These are phyloP conservation scores for Obelidium mucronatum DNA, from an alignment of 192 early-diverging fungal species.

Conservation along the genomic window DNA sequence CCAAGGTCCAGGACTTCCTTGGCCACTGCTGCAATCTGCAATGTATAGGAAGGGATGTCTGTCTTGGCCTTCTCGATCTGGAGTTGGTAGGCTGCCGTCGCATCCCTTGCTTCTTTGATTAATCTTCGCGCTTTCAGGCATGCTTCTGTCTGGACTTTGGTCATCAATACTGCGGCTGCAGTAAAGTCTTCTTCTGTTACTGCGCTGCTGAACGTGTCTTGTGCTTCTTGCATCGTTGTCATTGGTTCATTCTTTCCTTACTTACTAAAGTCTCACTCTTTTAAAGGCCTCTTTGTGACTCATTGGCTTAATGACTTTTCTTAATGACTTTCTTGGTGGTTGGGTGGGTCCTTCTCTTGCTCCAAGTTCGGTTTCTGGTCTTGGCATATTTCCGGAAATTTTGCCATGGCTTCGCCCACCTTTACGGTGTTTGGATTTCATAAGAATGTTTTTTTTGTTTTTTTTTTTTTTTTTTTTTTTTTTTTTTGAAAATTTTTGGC, in stretches of 20 bases:
- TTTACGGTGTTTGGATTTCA: no score
- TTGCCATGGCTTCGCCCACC: no score
- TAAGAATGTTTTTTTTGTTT: no score
- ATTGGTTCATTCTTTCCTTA: background rate
- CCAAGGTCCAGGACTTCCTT: background rate
- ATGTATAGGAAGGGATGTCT: background rate
- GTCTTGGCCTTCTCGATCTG: background rate
- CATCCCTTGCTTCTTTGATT: background rate
- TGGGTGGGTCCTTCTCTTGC: no score
- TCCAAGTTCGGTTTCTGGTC: no score
- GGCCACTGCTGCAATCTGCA: background rate
- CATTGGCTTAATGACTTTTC: no score
- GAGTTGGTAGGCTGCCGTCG: background rate
- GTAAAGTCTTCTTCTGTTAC: background rate
- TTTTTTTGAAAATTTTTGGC: no score
- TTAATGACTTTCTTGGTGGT: no score
- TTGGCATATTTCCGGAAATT: no score
- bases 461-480: no score
- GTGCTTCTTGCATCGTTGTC: background rate
- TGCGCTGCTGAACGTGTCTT: background rate
- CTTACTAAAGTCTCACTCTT: background rate
- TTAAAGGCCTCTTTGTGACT: background rate
- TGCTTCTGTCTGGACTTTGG: background rate
- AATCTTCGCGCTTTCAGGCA: no score
- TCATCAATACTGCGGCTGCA: background rate